Base-by-base conservation (phyloP, 805 yeast genomes). In the Sugiyamaella qingdaonensis region DNA sequence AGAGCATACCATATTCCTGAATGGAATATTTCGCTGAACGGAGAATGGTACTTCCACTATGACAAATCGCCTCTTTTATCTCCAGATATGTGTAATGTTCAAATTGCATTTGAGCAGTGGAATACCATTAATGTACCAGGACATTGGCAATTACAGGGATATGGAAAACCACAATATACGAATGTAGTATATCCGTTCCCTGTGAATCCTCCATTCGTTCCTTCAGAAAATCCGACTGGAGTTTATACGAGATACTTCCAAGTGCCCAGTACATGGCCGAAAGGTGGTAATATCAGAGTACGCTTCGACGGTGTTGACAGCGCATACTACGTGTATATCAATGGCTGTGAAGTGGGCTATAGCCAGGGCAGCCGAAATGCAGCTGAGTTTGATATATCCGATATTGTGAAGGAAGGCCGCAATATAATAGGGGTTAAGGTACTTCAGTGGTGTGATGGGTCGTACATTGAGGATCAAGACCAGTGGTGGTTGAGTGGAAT, bases 261-360 rank as follows among this genome's bases (percentile, higher is more conserved):
- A 18, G 56, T 64, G 2, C 54, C 53, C 18, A 57, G 56, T 1
- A 49, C 51, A 4, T 57, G 60, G 54, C 58, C 61, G 50, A 37
- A 45, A 24, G 56, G 54, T 1, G 51, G 60, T 9, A 55, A 60
- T 19, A 48, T 58, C 16, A 46, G 71, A 14, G 48, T 69, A 9
- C 57, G 72, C 33, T 69, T 69, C 49, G 71, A 68, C 51, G 73
- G 73, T 9, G 72, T 69, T n/a, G 73, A 69, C 49, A 61, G 62
- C 31, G 69, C 70, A 5, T 69, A 58, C 53, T 67, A 67, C 52
- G 67, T 68, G 10, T 64, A 62, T 49, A 53, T 69, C 10, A 69
- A 69, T 56, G 68, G 67, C 7, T 32, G 48, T 13, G 51, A 58
- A 16, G 67, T 69, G 10, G 73, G 73, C 9, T 67, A 61, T 49